A percentile compares a stretch with the other conserved stretches of the same genome.
Evolutionary conservation across 768 basidiomycete species (phyloP).

Genomic region (Solioccasus polychromus): DNA sequence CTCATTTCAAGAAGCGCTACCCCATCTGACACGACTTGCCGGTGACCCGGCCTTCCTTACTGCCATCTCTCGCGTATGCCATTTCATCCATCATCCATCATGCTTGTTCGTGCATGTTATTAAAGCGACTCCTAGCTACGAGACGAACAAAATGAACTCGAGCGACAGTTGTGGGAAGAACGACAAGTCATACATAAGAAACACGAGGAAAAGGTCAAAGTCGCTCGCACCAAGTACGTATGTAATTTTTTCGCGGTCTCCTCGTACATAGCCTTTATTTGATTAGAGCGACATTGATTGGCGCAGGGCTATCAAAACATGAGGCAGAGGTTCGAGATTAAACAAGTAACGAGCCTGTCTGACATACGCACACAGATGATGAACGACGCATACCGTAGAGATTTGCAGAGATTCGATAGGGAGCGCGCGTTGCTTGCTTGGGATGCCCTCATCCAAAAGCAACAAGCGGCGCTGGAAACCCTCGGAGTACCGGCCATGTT

Average conservation of each 20-base stretch:
- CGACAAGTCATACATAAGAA: conserved; percentile 57
- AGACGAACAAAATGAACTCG: conserved; percentile 66
- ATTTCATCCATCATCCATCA: too few species aligned
- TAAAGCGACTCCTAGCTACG: conserved; percentile 49
- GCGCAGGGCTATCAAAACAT: conserved; percentile 60
- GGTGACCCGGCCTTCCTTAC: conserved; percentile 51
- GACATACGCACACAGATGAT: conserved; percentile 51
- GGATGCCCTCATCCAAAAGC: conserved; percentile 70
- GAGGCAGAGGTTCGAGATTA: conserved; percentile 43
- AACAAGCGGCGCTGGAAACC: conserved; percentile 61
- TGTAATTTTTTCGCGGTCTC: conserved; percentile 1
- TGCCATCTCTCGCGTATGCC: conserved; percentile 49
- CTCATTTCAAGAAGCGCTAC: conserved; percentile 70
- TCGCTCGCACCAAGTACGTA: conserved; percentile 63
- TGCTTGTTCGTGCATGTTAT: conserved; percentile 2
- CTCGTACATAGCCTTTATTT: conserved; percentile 3
- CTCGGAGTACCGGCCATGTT: conserved; percentile 74
- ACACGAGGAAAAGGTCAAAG: conserved; percentile 69
- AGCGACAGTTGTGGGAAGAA: conserved; percentile 67
- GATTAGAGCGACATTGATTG: conserved; percentile 64
- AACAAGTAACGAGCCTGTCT: conserved; percentile 4
- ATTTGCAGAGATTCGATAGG: conserved; percentile 65
- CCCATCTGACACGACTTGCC: conserved; percentile 58
- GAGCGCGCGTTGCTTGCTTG: conserved; percentile 70
- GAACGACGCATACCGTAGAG: conserved; percentile 59